phyloP scores from a whole-genome alignment of 345 rosid genomes.

The Melastoma malabathricum region DNA sequence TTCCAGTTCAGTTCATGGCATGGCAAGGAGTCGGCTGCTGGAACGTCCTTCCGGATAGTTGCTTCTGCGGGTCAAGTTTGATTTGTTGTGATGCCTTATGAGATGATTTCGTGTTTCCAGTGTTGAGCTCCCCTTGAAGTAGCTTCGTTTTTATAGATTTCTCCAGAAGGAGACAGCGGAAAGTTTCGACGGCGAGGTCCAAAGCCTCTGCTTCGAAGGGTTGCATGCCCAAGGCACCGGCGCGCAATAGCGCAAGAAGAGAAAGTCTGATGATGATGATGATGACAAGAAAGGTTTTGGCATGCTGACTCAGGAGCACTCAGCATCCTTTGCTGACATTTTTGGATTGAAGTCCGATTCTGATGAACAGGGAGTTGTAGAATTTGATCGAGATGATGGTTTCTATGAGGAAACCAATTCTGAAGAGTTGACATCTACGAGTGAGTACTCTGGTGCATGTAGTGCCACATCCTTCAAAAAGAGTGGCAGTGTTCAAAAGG shows the following conservation, averaged over 20 bases:
- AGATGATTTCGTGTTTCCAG: too few species aligned
- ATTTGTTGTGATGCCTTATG: too few species aligned
- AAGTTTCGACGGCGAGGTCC: slow-evolving; percentile 25
- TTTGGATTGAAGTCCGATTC: slow-evolving; percentile 15
- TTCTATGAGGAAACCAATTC: slow-evolving; percentile 15
- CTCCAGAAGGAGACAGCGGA: slow-evolving; percentile 49
- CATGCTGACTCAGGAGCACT: slow-evolving; percentile 12
- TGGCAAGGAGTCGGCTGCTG: slow-evolving; percentile 16
- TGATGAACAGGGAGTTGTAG: slow-evolving; percentile 21
- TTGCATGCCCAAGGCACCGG: slow-evolving; percentile 28
- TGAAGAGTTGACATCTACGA: slow-evolving; percentile 9
- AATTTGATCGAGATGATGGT: slow-evolving; percentile 10
- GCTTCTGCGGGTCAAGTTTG: slow-evolving; percentile 17
- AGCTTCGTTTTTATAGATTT: slow-evolving; percentile 35
- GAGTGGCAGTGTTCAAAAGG: slow-evolving; percentile 24
- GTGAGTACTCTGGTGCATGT: slow-evolving; percentile 6
- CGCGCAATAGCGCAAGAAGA: slow-evolving; percentile 34
- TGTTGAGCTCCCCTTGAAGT: not conserved
- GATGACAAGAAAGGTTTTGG: slow-evolving; percentile 26
- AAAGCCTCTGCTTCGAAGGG: slow-evolving; percentile 41
- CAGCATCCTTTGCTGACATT: slow-evolving; percentile 9
- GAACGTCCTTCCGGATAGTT: slow-evolving; percentile 26
- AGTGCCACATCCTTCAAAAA: not conserved
- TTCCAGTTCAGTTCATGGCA: slow-evolving; percentile 40
- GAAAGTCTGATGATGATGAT: slow-evolving; percentile 23